Conservation (phyloP, 306 rosid genomes). For the Mimosa pudica region DNA sequence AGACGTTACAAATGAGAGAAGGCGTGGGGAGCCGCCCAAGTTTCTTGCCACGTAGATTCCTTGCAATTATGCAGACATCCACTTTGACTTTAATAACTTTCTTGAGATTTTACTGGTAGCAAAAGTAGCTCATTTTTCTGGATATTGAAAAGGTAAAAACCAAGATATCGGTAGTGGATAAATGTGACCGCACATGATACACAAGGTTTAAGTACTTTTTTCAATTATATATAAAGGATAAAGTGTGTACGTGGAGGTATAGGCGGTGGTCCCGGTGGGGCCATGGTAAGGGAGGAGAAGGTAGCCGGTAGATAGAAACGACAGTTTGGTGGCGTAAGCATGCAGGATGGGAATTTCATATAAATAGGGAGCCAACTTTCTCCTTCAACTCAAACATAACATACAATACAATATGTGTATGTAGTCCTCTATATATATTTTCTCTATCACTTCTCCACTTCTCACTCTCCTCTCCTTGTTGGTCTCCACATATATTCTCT, state of each 20-base stretch:
- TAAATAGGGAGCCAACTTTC: constrained; percentile 54
- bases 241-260: constrained; percentile 42
- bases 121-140: neutral
- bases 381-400: constrained; percentile 16
- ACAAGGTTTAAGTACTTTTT: neutral
- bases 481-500: neutral
- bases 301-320: constrained; percentile 50
- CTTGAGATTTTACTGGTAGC: too few species aligned
- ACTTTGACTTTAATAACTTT: neutral
- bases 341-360: constrained; percentile 3
- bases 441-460: neutral
- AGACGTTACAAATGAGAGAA: constrained; percentile 27
- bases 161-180: constrained; percentile 33
- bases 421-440: too few species aligned
- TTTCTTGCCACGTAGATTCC: constrained; percentile 37
- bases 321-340: constrained; percentile 22
- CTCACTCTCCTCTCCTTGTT: neutral
- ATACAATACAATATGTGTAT: constrained; percentile 27
- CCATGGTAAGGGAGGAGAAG: constrained; percentile 18
- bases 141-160: neutral
- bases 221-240: neutral
- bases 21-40: constrained; percentile 17
- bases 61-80: constrained; percentile 24
- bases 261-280: constrained; percentile 41
- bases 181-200: constrained; percentile 27